Base-by-base conservation (phyloP, 1,284 basidiomycete genomes). In the Cutaneotrichosporon dermatis region DNA sequence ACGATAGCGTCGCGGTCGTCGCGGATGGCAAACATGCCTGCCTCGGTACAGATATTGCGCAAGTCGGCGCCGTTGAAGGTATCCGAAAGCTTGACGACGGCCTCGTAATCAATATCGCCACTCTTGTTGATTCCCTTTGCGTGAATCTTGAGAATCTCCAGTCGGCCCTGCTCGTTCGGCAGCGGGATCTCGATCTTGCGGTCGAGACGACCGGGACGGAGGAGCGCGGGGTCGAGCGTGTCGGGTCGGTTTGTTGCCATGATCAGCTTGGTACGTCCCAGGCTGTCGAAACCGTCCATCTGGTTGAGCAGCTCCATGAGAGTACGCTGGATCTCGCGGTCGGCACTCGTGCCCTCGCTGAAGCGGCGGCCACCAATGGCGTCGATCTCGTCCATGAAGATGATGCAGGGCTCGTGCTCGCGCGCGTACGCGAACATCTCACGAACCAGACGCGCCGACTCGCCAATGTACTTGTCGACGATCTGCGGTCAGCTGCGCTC, bases 271-370 rank as follows among this genome's bases (percentile, higher is more conserved):
- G 94, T 99, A 70, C 84, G 84, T 54, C 95, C 96, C 33, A 98
- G 83, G 12, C 93, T 91, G 79, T 99, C 96, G 81, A 99, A 99
- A 37, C 96, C 96, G 76, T 99, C 96, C 92, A 99, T 96, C 80
- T 99, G 95, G 76, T 99, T 99, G 50, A 99, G 84, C 39, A 99
- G 82, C 90, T 99, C 96, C 96, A 99, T 99, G 43, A 99, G 79
- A 25, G 96, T 99, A 67, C 96, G 84, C 79, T 99, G 96, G 66
- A 99, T 99, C 81, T 99, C 96, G 70, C 96, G 88, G 80, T 99
- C 96, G 11, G 95, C 96, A 76, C 88, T 92, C 4, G 95, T 99
- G 41, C 96, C 96, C 79, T 99, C 96, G n/a, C 88, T 90, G 82
- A 99, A 99, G 58, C 95, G 83, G 67, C 96, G 83, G 11, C 94